Base-by-base conservation (phyloP, 1,139 yeast genomes). In the Blastobotrys aristatus region DNA sequence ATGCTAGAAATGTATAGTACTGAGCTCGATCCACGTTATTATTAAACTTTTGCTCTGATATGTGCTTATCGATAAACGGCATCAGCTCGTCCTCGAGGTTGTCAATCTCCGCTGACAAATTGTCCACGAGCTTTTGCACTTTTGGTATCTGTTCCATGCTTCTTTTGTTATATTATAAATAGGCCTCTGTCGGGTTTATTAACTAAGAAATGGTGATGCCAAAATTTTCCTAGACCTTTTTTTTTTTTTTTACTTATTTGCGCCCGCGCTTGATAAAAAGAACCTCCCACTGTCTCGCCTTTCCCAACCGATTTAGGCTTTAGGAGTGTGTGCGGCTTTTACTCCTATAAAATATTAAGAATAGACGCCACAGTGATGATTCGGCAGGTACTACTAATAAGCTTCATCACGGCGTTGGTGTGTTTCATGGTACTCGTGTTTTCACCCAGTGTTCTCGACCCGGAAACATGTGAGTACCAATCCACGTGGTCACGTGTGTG, bases 1-100 rank as follows among this genome's bases (percentile, higher is more conserved):
- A 70, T 13, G 75, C 69, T 40, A 69, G 59, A 3, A 59, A 44
- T 51, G 66, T 60, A 59, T 68, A 50, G 57, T 60, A 46, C 36
- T 66, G 61, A 7, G 72, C 67, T 31, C 61, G 65, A 27, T 64
- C 67, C 0, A 62, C 37, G 2, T 65, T 51, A 60, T 47, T 55
- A 54, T 44, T 55, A 3, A 54, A 50, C 7, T 53, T 56, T 40
- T 54, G 66, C 42, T 33, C 68, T 49, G 54, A 61, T 50, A 48
- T 57, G 27, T 34, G 58, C 40, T 54, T 50, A 6, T 55, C 50
- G 16, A 67, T 47, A 7, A 64, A 40, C 4, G 60, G 57, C 11
- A 51, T 55, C 11, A 70, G 48, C 16, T 58, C 53, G 11, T 46
- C 43, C 32, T 59, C 57, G 4, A 71, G 59, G 2, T 45, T 52